A percentile compares a stretch with the other conserved stretches of the same genome.
phyloP scores from a whole-genome alignment of 495 filamentous ascomycete species.

The Neurospora terricola region DNA sequence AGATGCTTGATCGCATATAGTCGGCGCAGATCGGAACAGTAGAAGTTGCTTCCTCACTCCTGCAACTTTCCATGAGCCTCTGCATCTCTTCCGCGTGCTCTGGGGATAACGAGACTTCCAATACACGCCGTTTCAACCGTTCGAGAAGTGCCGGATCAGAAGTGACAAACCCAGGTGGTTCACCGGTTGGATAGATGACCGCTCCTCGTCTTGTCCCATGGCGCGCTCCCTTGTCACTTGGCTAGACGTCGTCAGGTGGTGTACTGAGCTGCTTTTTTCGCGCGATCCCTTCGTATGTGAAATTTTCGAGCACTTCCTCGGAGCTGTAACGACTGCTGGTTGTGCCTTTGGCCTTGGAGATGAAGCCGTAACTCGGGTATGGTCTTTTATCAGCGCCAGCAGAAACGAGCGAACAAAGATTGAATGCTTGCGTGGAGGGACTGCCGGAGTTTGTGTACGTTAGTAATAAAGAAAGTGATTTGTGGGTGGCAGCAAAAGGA shows the following conservation, averaged over 20 bases:
- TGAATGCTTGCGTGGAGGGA: background rate
- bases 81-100: too few relatives aligned
- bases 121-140: too few relatives aligned
- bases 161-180: too few relatives aligned
- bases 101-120: too few relatives aligned
- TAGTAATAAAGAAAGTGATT: background rate
- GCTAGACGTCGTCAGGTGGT: background rate
- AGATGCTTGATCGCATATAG: too few relatives aligned
- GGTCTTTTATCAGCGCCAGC: background rate
- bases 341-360: background rate
- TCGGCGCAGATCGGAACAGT: too few relatives aligned
- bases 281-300: background rate
- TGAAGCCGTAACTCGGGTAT: background rate
- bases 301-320: background rate
- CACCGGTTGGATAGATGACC: too few relatives aligned
- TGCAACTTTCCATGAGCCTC: too few relatives aligned
- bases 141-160: too few relatives aligned
- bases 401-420: background rate
- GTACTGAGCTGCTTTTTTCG: background rate
- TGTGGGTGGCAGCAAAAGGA: background rate
- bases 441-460: background rate
- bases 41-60: too few relatives aligned
- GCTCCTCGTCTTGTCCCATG: background rate
- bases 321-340: background rate
- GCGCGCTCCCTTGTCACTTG: background rate